Base-by-base conservation (phyloP, 768 basidiomycete genomes). In the Solioccasus polychromus region DNA sequence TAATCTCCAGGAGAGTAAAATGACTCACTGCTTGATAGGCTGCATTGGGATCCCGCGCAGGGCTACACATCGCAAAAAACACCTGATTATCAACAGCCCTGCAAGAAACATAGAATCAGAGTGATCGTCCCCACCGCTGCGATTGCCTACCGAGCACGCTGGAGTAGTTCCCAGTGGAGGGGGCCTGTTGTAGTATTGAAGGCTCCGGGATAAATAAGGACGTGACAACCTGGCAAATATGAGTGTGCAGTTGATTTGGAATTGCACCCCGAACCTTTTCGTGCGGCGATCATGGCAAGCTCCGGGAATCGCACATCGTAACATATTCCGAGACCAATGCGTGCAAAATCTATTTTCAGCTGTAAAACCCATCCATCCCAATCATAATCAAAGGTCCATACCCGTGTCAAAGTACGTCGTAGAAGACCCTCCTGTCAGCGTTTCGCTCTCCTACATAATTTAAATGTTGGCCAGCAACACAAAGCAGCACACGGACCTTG, bases 121-220 rank as follows among this genome's bases (percentile, higher is more conserved):
- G 34, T 15, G n/a, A 19, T 20, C 20, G 39, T 17, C 14, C 17
- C 18, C 31, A 34, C 7, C 29, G 12, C 14, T 14, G 28, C 9
- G 8, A 15, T 29, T 17, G 35, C 41, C n/a, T 59, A 88, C 91
- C 92, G 73, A 45, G 85, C 83, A 39, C 88, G 78, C 60, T 90
- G 89, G 18, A 99, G 74, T 3, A 99, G 72, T 55, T 93, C 89
- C 96, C 96, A 99, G 64, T 98, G 92, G 37, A 96, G 69, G 1
- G 94, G 94, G 0, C 96, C 96, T 0, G 96, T 98, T 4, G 93
- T 96, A 58, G 81, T 69, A 63, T 97, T 99, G 78, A 99, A 98
- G 12, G 96, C 96, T 10, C 83, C 82, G 0, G 96, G 96, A 65
- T 97, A 97, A 42, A 97, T 78, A 54, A 96, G 78, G 8, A 88